A percentile compares a stretch with the other conserved stretches of the same genome.
Conservation (phyloP, 2,329 filamentous ascomycete species). For the Trichothecium sympodiale region DNA sequence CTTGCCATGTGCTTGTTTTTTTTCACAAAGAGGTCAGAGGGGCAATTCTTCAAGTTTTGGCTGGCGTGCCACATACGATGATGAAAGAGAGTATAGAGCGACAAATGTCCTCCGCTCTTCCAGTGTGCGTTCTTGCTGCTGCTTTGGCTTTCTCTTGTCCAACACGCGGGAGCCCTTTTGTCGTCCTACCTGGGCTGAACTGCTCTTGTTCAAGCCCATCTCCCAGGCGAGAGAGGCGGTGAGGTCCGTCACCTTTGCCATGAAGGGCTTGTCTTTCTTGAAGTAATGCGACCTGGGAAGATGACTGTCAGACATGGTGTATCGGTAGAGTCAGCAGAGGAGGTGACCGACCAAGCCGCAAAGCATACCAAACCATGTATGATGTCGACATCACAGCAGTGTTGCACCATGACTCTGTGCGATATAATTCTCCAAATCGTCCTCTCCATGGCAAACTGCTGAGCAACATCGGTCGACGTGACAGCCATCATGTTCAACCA, state of each 20-base stretch:
- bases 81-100: too few species aligned
- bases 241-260: conserved; percentile 23
- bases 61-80: too few species aligned
- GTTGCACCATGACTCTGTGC: conserved; percentile 12
- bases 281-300: conserved; percentile 9
- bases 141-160: too few species aligned
- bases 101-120: too few species aligned
- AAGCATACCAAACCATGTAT: conserved; percentile 16
- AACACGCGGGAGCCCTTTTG: too few species aligned
- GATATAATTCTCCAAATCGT: conserved; percentile 14
- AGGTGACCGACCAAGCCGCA: conserved; percentile 14
- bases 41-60: too few species aligned
- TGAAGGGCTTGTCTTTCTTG: conserved; percentile 21
- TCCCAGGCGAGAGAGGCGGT: conserved; percentile 26
- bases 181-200: too few species aligned
- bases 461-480: conserved; percentile 8
- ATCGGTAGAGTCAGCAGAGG: conserved; percentile 3
- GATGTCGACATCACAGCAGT: conserved; percentile 15
- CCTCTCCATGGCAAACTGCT: conserved; percentile 13
- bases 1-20: too few species aligned
- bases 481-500: conserved; percentile 27
- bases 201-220: conserved; percentile 19
- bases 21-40: too few species aligned
- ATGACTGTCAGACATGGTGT: conserved; percentile 5
- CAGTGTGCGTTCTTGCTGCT: too few species aligned